phyloP scores from a whole-genome alignment of 371 early-diverging fungal species.

The Mucor saturninus region DNA sequence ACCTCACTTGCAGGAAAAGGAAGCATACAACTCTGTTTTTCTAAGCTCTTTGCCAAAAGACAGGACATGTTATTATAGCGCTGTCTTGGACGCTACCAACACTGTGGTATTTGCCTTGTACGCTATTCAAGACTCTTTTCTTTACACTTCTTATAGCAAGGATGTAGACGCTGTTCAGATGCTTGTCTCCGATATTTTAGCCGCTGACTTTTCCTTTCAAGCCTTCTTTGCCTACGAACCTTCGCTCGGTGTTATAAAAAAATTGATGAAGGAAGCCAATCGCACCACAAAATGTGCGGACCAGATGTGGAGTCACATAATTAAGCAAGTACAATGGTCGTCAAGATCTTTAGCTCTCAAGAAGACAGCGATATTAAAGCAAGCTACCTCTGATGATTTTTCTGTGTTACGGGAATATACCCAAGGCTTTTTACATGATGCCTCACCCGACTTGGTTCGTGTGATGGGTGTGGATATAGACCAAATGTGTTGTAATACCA shows the following conservation, averaged over 20 bases:
- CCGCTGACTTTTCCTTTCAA: neutral
- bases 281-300: neutral
- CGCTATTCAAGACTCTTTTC: neutral
- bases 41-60: neutral
- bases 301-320: neutral
- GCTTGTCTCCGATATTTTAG: neutral
- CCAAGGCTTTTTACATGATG: neutral
- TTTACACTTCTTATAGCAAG: conserved; percentile 1
- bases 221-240: conserved; percentile 6
- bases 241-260: neutral
- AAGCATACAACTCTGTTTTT: neutral
- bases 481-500: neutral
- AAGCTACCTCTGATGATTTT: neutral
- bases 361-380: neutral
- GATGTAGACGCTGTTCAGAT: no score
- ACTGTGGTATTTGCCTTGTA: conserved; percentile 5
- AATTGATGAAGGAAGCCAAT: no score
- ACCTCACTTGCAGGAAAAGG: neutral
- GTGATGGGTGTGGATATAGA: neutral
- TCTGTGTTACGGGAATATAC: neutral
- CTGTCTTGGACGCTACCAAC: neutral
- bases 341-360: neutral
- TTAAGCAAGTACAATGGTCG: neutral
- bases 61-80: neutral
- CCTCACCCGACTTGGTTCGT: neutral